phyloP scores from a whole-genome alignment of 2,329 filamentous ascomycete genomes.

The Sclerotiophoma versabilis region DNA sequence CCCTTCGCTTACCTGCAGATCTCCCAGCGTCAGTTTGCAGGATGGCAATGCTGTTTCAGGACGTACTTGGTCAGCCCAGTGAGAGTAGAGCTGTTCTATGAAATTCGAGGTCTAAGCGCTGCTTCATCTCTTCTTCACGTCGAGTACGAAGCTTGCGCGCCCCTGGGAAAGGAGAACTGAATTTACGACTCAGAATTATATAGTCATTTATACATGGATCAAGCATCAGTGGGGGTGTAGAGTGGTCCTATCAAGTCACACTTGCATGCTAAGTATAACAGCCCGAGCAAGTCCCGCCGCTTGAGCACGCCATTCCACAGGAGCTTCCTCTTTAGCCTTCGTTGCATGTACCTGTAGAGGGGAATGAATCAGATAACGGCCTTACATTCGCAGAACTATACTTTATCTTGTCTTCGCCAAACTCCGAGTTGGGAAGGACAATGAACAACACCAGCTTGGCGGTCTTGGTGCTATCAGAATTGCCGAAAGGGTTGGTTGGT shows the following conservation, averaged over 20 bases:
- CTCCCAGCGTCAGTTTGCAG: not conserved
- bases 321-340: constrained; percentile 29
- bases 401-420: constrained; percentile 9
- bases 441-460: constrained; percentile 22
- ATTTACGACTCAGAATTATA: not conserved
- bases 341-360: constrained; percentile 9
- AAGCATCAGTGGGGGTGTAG: not conserved
- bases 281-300: constrained; percentile 2
- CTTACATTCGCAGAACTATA: constrained; percentile 7
- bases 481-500: constrained; percentile 22
- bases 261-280: not conserved
- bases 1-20: not conserved
- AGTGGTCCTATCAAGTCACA: constrained; percentile 1
- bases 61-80: not conserved
- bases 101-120: not conserved
- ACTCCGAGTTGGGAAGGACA: constrained; percentile 23
- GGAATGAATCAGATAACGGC: constrained; percentile 21
- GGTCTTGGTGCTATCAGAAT: constrained; percentile 19
- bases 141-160: not conserved
- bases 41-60: not conserved
- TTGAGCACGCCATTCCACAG: not conserved
- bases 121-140: not conserved
- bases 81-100: not conserved
- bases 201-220: not conserved
- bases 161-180: not conserved